Conservation (phyloP, 225 moss, liverwort and hornwort species). For the Neckera pumila region DNA sequence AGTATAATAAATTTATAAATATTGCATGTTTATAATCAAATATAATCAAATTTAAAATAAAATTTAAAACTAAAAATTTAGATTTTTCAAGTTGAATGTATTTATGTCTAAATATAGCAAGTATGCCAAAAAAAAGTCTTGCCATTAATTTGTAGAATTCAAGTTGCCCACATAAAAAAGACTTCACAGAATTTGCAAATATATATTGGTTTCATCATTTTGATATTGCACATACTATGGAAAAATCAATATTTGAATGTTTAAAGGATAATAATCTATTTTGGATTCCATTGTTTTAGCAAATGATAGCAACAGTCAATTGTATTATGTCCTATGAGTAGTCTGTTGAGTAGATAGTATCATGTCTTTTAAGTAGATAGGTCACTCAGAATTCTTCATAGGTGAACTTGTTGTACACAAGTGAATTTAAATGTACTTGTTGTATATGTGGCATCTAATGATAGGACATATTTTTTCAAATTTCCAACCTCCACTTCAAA, state of each 20-base stretch:
- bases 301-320: neutral
- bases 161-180: rapidly evolving
- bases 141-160: neutral
- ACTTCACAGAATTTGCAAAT: neutral
- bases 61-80: no score
- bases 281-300: neutral
- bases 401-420: no score
- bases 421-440: no score
- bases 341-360: no score
- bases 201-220: neutral
- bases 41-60: neutral
- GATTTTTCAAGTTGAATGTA: neutral
- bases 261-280: neutral
- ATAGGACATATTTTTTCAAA: no score
- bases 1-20: no score
- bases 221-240: neutral
- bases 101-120: neutral
- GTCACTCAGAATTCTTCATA: no score
- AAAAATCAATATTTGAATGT: neutral
- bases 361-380: no score
- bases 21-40: no score
- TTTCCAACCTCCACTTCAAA: no score
- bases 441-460: no score
- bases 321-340: no score
- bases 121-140: rapidly evolving